Conservation (phyloP, 345 rosid species). For the Adansonia digitata region DNA sequence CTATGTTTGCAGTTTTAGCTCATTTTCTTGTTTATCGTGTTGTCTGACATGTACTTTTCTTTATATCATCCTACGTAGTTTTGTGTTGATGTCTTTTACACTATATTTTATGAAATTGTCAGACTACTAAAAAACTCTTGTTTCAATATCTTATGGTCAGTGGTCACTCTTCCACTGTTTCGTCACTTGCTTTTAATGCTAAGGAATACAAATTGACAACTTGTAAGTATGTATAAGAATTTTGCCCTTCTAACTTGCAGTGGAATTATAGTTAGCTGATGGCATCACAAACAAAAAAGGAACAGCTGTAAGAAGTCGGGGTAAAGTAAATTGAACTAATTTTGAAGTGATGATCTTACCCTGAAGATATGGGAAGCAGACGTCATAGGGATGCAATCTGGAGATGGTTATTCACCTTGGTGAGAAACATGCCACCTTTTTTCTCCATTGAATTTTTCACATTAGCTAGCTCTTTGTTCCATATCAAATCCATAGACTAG, state of each 20-base stretch:
- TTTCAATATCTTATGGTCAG: constrained; percentile 34
- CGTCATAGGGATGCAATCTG: constrained; percentile 47
- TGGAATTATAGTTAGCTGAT: constrained; percentile 4
- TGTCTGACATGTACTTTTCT: neutral
- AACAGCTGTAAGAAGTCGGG: neutral
- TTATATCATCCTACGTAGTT: neutral
- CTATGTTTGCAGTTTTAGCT: constrained; percentile 2
- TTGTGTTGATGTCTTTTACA: constrained; percentile 4
- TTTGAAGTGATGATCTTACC: constrained; percentile 91
- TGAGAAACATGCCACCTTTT: constrained; percentile 34
- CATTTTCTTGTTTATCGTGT: constrained; percentile 4
- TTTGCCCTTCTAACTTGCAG: constrained; percentile 3
- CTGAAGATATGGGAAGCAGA: constrained; percentile 83
- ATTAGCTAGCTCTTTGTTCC: neutral
- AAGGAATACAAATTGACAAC: constrained; percentile 87
- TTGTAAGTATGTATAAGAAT: constrained; percentile 56
- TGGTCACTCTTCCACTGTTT: constrained; percentile 88
- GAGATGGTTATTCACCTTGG: constrained; percentile 74
- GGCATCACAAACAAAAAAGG: neutral
- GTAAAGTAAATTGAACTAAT: constrained; percentile 11
- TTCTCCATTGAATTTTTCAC: constrained; percentile 11
- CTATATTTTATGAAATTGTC: constrained; percentile 10
- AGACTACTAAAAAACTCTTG: constrained; percentile 7
- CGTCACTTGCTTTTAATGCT: constrained; percentile 77
- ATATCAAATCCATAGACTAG: neutral